Conservation (phyloP, 1,284 basidiomycete genomes). For the Binderoboletus segoi region DNA sequence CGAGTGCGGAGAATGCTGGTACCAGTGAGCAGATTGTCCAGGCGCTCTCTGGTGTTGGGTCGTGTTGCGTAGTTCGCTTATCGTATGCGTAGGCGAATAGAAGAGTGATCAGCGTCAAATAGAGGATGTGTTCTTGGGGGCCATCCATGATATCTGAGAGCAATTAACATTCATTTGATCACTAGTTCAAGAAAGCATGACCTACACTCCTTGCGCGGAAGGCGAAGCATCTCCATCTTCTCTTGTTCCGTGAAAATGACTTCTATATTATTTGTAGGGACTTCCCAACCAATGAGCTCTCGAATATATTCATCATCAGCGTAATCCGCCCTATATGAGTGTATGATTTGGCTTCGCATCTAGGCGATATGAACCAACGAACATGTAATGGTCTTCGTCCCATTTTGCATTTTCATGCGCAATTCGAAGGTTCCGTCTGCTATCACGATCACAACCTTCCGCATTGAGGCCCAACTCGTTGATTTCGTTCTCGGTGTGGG, state of each 20-base stretch:
- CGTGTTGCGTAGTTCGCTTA: constrained; percentile 68
- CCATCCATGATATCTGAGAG: constrained; percentile 58
- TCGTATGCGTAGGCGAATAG: constrained; percentile 80
- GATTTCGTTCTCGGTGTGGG: constrained; percentile 75
- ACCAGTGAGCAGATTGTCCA: constrained; percentile 76
- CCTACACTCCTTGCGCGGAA: constrained; percentile 80
- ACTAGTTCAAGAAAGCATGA: constrained; percentile 9
- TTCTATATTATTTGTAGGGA: constrained; percentile 46
- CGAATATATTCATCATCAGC: constrained; percentile 73
- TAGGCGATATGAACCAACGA: constrained; percentile 26
- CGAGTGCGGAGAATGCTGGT: constrained; percentile 76
- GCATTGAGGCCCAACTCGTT: constrained; percentile 73
- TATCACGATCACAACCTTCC: constrained; percentile 48
- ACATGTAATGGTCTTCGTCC: constrained; percentile 84
- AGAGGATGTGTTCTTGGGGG: constrained; percentile 58
- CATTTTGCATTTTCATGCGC: constrained; percentile 72
- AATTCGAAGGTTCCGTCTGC: constrained; percentile 53
- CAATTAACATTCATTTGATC: not conserved
- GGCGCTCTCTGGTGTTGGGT: constrained; percentile 79
- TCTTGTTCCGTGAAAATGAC: constrained; percentile 71
- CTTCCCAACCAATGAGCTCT: constrained; percentile 64
- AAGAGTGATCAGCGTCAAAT: constrained; percentile 67
- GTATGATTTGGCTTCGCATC: not conserved
- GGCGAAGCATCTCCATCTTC: constrained; percentile 62
- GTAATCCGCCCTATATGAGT: constrained; percentile 66